Evolutionary conservation across 2,329 filamentous ascomycete genomes (phyloP).

Genomic region (Mycocentrospora acerina): DNA sequence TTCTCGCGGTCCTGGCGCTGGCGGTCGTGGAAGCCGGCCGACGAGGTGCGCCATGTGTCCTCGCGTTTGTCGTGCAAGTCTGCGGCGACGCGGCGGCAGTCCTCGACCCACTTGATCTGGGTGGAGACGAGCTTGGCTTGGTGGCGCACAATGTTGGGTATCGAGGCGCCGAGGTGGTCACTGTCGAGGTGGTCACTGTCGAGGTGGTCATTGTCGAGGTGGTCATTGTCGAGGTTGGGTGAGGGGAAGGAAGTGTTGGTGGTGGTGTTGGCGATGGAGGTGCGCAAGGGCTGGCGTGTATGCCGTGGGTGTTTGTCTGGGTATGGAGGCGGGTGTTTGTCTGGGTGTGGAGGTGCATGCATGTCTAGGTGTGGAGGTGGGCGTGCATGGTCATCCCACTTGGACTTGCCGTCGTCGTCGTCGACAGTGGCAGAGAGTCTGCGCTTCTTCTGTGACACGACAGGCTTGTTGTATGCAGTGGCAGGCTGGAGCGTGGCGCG

Average conservation of each 20-base stretch:
- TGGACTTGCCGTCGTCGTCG: constrained; percentile 19
- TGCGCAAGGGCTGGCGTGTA: neutral
- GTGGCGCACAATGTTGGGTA: constrained; percentile 19
- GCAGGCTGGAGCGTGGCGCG: constrained; percentile 11
- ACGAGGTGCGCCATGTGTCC: constrained; percentile 45
- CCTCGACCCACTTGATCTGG: constrained; percentile 43
- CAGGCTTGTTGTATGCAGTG: too few relatives aligned
- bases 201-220: constrained; percentile 7
- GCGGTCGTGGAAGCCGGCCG: constrained; percentile 44
- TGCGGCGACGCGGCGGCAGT: constrained; percentile 39
- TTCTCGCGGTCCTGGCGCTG: constrained; percentile 37
- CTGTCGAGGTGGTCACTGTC: constrained; percentile 12
- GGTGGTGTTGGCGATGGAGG: constrained; percentile 7
- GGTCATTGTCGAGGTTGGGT: too few relatives aligned
- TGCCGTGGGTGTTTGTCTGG: neutral
- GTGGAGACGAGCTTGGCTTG: constrained; percentile 34
- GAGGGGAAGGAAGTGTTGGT: constrained; percentile 15
- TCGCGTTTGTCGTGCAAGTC: constrained; percentile 39
- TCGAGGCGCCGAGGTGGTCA: constrained; percentile 8
- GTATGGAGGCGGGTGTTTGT: too few relatives aligned
- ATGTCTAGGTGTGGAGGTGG: neutral
- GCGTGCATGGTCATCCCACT: constrained; percentile 7
- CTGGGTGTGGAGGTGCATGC: neutral
- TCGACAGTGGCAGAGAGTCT: too few relatives aligned
- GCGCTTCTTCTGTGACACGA: constrained; percentile 21